Conservation (phyloP, 108 stramenopile species). For the Nitzschia palea region DNA sequence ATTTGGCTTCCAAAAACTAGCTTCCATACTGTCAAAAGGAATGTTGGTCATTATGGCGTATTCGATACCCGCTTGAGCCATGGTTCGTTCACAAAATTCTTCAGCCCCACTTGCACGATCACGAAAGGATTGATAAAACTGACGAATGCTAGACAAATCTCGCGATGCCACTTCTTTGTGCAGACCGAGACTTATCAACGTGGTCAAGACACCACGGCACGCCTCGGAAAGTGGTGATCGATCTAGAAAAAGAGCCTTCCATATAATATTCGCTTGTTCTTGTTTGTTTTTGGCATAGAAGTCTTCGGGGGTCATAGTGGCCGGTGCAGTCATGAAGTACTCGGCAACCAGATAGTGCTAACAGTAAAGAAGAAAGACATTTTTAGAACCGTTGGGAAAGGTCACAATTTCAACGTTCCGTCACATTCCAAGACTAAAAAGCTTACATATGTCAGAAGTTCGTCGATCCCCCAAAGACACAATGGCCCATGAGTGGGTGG, state of each 20-base stretch:
- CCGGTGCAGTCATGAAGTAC: slow-evolving; percentile 84
- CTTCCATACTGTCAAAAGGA: slow-evolving; percentile 84
- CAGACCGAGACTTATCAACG: slow-evolving; percentile 62
- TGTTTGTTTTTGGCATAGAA: slow-evolving; percentile 60
- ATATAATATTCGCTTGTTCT: slow-evolving; percentile 76
- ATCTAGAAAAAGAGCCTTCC: slow-evolving; percentile 81
- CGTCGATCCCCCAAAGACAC: slow-evolving; percentile 90
- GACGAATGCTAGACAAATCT: slow-evolving; percentile 72
- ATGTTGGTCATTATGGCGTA: slow-evolving; percentile 95
- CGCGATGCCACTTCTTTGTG: slow-evolving; percentile 38
- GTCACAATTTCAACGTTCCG: no score
- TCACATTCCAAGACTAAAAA: not conserved
- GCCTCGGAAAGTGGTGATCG: slow-evolving; percentile 88
- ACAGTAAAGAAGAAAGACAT: not conserved
- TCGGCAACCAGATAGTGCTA: slow-evolving; percentile 90
- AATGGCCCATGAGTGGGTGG: slow-evolving; percentile 81
- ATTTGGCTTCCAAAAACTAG: slow-evolving; percentile 72
- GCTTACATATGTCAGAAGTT: slow-evolving; percentile 82
- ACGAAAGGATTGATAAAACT: slow-evolving; percentile 50
- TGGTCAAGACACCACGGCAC: slow-evolving; percentile 82
- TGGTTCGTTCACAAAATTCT: slow-evolving; percentile 55
- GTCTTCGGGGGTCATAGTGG: slow-evolving; percentile 53
- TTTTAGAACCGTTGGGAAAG: no score
- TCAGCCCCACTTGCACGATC: slow-evolving; percentile 52
- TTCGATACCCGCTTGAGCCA: slow-evolving; percentile 57